Evolutionary conservation across 2,329 filamentous ascomycete species (phyloP).

Genomic region (Helicocarpus griseus): DNA sequence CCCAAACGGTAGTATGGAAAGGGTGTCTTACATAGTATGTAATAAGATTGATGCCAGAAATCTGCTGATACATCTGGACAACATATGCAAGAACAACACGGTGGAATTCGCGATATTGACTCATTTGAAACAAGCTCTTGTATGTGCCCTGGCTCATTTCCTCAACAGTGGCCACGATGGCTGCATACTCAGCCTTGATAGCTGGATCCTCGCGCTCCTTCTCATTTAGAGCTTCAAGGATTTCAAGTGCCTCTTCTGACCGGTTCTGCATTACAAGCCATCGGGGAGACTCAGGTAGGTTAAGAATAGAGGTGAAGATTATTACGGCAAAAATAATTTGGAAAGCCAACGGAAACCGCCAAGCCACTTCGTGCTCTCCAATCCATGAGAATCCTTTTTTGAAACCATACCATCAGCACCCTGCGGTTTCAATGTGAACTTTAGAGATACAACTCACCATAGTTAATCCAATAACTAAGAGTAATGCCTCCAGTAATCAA

Average conservation of each 20-base stretch:
- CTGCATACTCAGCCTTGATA: conserved; percentile 30
- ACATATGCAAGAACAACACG: conserved; percentile 24
- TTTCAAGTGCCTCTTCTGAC: conserved; percentile 24
- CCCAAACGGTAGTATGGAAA: conserved; percentile 26
- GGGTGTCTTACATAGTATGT: conserved; percentile 29
- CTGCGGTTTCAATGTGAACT: too few relatives aligned
- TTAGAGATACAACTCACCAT: conserved; percentile 35
- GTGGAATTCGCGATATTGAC: conserved; percentile 26
- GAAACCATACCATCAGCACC: too few relatives aligned
- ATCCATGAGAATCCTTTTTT: conserved; percentile 3
- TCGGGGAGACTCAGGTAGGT: conserved; percentile 32
- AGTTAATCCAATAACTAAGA: conserved; percentile 40
- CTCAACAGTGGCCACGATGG: conserved; percentile 32
- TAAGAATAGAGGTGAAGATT: conserved; percentile 33
- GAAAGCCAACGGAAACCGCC: conserved; percentile 48
- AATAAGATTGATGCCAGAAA: conserved; percentile 29
- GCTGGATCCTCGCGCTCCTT: conserved; percentile 30
- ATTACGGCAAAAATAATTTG: conserved; percentile 47
- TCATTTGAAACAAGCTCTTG: conserved; percentile 31
- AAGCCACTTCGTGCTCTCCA: conserved; percentile 19
- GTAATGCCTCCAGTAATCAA: conserved; percentile 39
- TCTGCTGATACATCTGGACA: conserved; percentile 28
- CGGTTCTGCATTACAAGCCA: conserved; percentile 39
- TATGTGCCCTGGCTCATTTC: conserved; percentile 29
- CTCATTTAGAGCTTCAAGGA: conserved; percentile 33